A percentile compares a stretch with the other conserved stretches of the same genome.
These are phyloP conservation scores for Talaromyces sp. DNA, from an alignment of 2,329 filamentous ascomycete species.

Conservation along the genomic window DNA sequence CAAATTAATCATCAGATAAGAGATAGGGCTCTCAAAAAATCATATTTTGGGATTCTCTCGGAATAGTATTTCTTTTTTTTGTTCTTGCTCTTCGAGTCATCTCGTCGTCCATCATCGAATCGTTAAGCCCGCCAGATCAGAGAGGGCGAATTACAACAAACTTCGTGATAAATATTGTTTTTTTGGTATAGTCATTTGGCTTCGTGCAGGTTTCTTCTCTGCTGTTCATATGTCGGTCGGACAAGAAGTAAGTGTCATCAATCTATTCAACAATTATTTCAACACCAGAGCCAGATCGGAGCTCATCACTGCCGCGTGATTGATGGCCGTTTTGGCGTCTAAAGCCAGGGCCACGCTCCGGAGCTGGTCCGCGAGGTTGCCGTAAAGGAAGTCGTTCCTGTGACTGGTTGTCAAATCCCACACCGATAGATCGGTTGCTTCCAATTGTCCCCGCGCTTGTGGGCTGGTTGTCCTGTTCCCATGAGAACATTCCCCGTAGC, in stretches of 20 bases:
- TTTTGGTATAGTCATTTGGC: neutral
- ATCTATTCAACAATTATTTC: slow-evolving; percentile 59
- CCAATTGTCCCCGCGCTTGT: slow-evolving; percentile 51
- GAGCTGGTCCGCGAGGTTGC: slow-evolving; percentile 56
- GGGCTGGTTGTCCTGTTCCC: slow-evolving; percentile 49
- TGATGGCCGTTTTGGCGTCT: slow-evolving; percentile 57
- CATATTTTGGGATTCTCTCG: neutral
- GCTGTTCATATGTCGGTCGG: slow-evolving; percentile 3
- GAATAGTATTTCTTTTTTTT: slow-evolving; percentile 24
- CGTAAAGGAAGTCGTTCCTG: slow-evolving; percentile 52
- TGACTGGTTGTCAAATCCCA: slow-evolving; percentile 51
- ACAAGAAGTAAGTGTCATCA: slow-evolving; percentile 8
- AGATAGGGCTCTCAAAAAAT: neutral
- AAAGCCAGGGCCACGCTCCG: slow-evolving; percentile 55
- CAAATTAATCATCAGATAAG: slow-evolving; percentile 1
- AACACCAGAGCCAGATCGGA: slow-evolving; percentile 54
- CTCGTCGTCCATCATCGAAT: slow-evolving; percentile 45
- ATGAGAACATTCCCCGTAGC: slow-evolving; percentile 56
- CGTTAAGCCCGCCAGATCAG: slow-evolving; percentile 37
- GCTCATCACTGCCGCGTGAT: slow-evolving; percentile 57
- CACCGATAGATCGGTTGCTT: slow-evolving; percentile 58
- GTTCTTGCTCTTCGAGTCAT: slow-evolving; percentile 34
- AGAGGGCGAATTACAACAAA: slow-evolving; percentile 29
- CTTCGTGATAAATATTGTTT: slow-evolving; percentile 31
- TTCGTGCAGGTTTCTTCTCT: neutral